These are phyloP conservation scores for Botrytis elliptica DNA, from an alignment of 2,329 filamentous ascomycete genomes.

Conservation along the genomic window DNA sequence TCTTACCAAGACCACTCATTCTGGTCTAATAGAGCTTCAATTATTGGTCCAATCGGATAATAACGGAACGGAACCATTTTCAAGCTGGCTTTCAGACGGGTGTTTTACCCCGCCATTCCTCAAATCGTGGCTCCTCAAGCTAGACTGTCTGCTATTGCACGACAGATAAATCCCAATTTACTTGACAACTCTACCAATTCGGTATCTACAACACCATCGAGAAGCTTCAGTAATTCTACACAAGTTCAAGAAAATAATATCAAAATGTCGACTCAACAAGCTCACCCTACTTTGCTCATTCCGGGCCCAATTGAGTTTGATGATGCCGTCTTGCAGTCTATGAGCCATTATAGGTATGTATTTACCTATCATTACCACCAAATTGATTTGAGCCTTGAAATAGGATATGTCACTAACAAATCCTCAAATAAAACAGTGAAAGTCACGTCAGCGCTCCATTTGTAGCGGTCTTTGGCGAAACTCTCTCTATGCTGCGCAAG, in stretches of 20 bases:
- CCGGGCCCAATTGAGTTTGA: constrained; percentile 98
- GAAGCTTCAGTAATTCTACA: constrained; percentile 22
- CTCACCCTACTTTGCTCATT: constrained; percentile 78
- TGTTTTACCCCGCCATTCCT: constrained; percentile 26
- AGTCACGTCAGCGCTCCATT: constrained; percentile 90
- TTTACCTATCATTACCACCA: constrained; percentile 24
- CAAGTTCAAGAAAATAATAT: constrained; percentile 9
- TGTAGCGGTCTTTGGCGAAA: constrained; percentile 87
- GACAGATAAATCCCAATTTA: constrained; percentile 35
- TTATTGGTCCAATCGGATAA: constrained; percentile 19
- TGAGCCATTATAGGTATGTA: constrained; percentile 85
- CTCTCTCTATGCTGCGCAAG: constrained; percentile 81
- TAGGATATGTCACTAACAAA: constrained; percentile 24
- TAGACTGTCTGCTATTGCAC: constrained; percentile 40
- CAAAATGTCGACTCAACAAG: constrained; percentile 60
- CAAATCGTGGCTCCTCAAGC: constrained; percentile 25
- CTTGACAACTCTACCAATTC: background rate
- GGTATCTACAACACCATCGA: background rate
- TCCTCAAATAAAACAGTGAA: constrained; percentile 62
- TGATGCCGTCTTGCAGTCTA: constrained; percentile 90
- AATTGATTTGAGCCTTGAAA: background rate
- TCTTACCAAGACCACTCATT: background rate
- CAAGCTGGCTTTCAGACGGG: constrained; percentile 19
- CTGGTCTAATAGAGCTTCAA: background rate
- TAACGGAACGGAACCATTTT: background rate